Evolutionary conservation across 495 filamentous ascomycete species (phyloP), one percentile per base, ranked within the genome.

Genomic region (Neurospora hispaniola): DNA sequence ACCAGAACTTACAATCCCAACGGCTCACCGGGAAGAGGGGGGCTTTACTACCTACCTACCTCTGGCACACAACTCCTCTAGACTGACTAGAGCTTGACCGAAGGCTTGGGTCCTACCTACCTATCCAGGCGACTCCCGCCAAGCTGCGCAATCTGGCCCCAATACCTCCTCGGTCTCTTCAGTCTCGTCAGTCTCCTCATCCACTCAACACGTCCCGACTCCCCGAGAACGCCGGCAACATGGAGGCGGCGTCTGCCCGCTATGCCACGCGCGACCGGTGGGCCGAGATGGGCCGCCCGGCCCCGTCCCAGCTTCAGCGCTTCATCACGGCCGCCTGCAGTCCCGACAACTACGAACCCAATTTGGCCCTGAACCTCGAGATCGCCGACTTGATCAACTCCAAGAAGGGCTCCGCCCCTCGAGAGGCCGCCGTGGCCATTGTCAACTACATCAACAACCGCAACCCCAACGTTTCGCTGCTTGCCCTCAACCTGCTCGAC

Each of bases 241-340:
- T 98, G 95, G 96, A 98, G 89, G 95, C 96, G 75, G 90, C 93
- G 76, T 96, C 95, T 77, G 94, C 95, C 82, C 90, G 96, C 74
- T 96, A 94, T 86, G 95, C 95, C 79, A 91, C 94, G 76, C 90
- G 96, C 84, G 96, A 98, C 87, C 94, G 95, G 81, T 98, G 95
- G 86, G 91, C 91, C 83, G 89, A 88, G 79, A 91, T 91, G 83
- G 90, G 89, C 80, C 90, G 92, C 76, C 90, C 91, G 72, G 90
- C 91, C 42, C 87, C 92, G 54, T 92, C 96, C 69, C 93, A 92
- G 78, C 88, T 99, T 68, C 94, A 96, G 82, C 91, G 96, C 81
- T 97, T 94, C 81, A 97, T 99, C 82, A 91, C 94, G 76, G 93
- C 93, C 83, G 96, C 96, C 76, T 98, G 96, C 82, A 94, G 95